phyloP scores from a whole-genome alignment of 768 basidiomycete genomes.

The Lentinula detonsa region DNA sequence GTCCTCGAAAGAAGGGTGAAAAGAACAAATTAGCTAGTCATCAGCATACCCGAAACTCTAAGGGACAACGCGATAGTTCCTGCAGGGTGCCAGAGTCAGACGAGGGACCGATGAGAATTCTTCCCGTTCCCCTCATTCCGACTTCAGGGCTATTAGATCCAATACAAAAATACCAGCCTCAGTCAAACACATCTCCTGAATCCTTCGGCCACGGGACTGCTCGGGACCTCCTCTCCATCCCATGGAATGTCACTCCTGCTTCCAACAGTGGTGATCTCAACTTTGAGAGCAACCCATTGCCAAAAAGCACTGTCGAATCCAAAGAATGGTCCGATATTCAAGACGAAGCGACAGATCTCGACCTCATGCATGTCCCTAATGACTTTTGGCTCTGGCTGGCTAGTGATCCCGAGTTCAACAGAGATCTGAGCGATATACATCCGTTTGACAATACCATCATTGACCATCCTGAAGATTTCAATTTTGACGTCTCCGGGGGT shows the following conservation, averaged over 20 bases:
- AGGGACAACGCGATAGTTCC: too few species aligned
- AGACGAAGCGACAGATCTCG: background rate
- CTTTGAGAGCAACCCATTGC: background rate
- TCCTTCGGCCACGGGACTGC: background rate
- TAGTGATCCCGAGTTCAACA: background rate
- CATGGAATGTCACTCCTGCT: background rate
- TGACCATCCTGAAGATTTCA: background rate
- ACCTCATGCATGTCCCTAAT: background rate
- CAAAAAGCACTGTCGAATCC: background rate
- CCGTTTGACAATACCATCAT: background rate
- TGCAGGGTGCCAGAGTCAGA: too few species aligned
- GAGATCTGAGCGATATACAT: background rate
- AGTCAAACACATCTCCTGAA: background rate
- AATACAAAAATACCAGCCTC: background rate
- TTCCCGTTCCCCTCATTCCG: too few species aligned
- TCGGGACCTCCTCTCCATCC: background rate
- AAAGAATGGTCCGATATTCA: background rate
- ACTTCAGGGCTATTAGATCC: too few species aligned
- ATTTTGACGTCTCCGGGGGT: background rate
- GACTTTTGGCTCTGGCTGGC: background rate
- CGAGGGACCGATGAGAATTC: too few species aligned
- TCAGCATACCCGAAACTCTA: too few species aligned
- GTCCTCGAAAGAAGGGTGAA: too few species aligned
- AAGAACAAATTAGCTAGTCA: too few species aligned
- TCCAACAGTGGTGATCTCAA: background rate